Base-by-base conservation (phyloP, 2,329 filamentous ascomycete species). In the Clonostachys sp. region DNA sequence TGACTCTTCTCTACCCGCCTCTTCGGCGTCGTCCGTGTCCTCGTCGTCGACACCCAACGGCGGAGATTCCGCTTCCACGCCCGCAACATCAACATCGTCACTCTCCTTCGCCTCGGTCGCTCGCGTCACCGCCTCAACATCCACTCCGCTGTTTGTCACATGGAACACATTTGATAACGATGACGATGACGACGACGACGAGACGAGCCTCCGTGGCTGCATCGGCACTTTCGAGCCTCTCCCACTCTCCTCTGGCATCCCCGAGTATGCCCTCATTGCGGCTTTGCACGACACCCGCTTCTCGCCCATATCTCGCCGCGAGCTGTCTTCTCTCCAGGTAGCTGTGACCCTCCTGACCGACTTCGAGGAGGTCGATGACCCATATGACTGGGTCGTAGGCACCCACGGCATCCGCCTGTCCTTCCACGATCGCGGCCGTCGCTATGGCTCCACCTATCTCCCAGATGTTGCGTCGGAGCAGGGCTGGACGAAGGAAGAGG, bases 401-500 rank as follows among this genome's bases (percentile, higher is more conserved):
- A 81, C 74, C 3, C 94, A 99, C 65, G 94, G 94, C 4, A 75
- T 97, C 44, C 83, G 91, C 41, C 91, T 99, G 55, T 86, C 82
- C 44, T 97, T 99, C 68, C 74, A 76, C n/a, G 76, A 89, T 56
- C 78, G 83, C 54, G 83, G 83, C 14, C 78, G 83, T 44, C 81
- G 87, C 42, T 90, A 89, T 61, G 89, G 91, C 14, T 81, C 90
- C 1, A 96, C 94, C 0, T 99, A 97, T 61, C 77, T 99, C 13
- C 94, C 94, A 0, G 89, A 96, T 62, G 91, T 99, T 6, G 87
- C 92, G 10, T 73, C 80, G 2, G 94, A 99, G 73, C 94, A 97
- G 64, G 91, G 89, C 14, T 99, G 94, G 94, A 89, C 80, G 12
- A 91, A 94, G 67, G 91, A 97, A 63, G 89, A 97, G 75, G 89